Base-by-base conservation (phyloP, 106 monocot genomes). In the Hemerocallis citrina region DNA sequence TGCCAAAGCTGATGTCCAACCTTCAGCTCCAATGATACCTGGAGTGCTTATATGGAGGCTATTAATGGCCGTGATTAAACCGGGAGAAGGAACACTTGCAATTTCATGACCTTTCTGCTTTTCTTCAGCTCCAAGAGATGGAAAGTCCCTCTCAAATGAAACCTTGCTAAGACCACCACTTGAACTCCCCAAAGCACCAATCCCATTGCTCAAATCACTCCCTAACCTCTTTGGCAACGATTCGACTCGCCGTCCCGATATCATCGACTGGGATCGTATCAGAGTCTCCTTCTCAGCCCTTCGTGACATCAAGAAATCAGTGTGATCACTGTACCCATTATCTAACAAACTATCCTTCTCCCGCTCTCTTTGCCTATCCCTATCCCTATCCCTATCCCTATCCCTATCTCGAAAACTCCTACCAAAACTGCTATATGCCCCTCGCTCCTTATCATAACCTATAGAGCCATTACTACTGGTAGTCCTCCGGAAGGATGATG, bases 131-230 rank as follows among this genome's bases (percentile, higher is more conserved):
- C 85, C 71, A 59, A 93, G 89, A 30, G 82, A 79, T 43, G 93
- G 93, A 31, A 93, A 89, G 47, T 93, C 88, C 57, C 47, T 85
- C 32, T 90, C 85, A 68, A 85, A 90, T 10, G 85, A 81, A 1
- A 52, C 57, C 43, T 80, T 83, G 36, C 45, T 56, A 19, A 76
- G 42, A 21, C 68, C 57, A 55, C 24, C 49, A 27, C 59, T 45
- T 38, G 24, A 41, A 49, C 49, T 74, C 36, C 33, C 68, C 24
- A 36, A 42, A 25, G 59, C 12, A 61, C 70, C 73, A 71, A 72
- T 29, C 16, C 67, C 52, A 66, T 78, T 84, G 55, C 34, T 67
- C 22, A 55, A 51, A 68, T 59, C 71, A 68, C 29, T 62, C 32
- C 68, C 81, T 0, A 22, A 14, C 28, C 45, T 84, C 66, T 76